Evolutionary conservation across 1,284 basidiomycete genomes (phyloP).

Genomic region (Trichosporon ovoides): DNA sequence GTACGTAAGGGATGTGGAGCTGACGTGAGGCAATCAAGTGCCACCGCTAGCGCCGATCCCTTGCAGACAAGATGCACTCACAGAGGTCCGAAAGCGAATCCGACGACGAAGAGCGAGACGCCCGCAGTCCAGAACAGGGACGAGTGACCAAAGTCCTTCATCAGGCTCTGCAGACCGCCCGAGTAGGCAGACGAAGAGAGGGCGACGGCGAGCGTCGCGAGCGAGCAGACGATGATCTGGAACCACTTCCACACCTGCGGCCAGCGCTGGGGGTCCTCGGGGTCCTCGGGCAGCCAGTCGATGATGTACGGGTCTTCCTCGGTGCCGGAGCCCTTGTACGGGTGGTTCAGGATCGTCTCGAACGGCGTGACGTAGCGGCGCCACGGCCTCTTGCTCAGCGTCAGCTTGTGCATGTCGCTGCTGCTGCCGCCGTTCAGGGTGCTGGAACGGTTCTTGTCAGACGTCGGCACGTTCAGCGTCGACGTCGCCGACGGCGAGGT

Average conservation of each 20-base stretch:
- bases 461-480: background rate
- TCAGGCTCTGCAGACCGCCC: conserved; percentile 28
- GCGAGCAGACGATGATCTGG: conserved; percentile 25
- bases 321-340: conserved; percentile 47
- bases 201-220: conserved; percentile 38
- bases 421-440: background rate
- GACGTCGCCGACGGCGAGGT: background rate
- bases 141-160: conserved; percentile 27
- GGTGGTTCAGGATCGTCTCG: conserved; percentile 37
- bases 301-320: conserved; percentile 47
- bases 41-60: background rate
- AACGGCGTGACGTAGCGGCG: conserved; percentile 44
- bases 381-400: conserved; percentile 36
- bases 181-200: conserved; percentile 36
- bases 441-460: background rate
- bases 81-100: conserved; percentile 41
- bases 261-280: conserved; percentile 42
- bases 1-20: background rate
- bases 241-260: conserved; percentile 33
- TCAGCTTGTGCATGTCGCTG: conserved; percentile 8
- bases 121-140: conserved; percentile 32
- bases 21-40: background rate
- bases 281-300: conserved; percentile 37
- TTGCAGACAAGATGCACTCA: conserved; percentile 7
- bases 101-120: conserved; percentile 37